phyloP scores from a whole-genome alignment of 768 basidiomycete species.

The Tricholoma bakamatsutake region DNA sequence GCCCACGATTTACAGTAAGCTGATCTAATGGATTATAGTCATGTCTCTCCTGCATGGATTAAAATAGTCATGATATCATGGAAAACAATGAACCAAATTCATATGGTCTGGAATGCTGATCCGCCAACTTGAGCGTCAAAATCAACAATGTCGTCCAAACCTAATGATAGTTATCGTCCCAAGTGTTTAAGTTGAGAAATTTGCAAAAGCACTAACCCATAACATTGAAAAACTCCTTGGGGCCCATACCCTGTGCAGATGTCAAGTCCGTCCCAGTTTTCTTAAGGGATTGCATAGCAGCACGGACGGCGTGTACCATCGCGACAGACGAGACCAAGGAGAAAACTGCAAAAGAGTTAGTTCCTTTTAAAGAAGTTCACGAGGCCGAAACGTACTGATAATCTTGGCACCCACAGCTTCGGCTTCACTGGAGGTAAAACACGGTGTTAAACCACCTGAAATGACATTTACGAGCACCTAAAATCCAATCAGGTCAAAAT shows the following conservation, averaged over 20 bases:
- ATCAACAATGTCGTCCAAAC: slow-evolving; percentile 46
- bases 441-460: slow-evolving; percentile 71
- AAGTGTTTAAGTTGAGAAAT: not conserved
- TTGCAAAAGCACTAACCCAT: slow-evolving; percentile 44
- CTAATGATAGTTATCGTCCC: slow-evolving; percentile 18
- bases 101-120: slow-evolving; percentile 49
- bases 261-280: slow-evolving; percentile 73
- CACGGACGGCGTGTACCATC: slow-evolving; percentile 70
- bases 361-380: not conserved
- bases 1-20: too few relatives aligned
- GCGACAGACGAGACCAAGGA: slow-evolving; percentile 73
- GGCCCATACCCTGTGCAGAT: slow-evolving; percentile 62
- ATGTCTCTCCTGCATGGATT: too few relatives aligned
- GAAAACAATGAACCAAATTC: slow-evolving; percentile 9
- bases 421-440: slow-evolving; percentile 64
- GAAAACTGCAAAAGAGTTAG: slow-evolving; percentile 44
- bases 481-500: not conserved
- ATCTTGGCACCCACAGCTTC: slow-evolving; percentile 70
- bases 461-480: slow-evolving; percentile 75
- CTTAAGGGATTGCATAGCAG: slow-evolving; percentile 70
- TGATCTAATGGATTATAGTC: too few relatives aligned
- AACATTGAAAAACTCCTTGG: slow-evolving; percentile 71
- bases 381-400: slow-evolving; percentile 47
- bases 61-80: too few relatives aligned
- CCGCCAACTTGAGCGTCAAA: slow-evolving; percentile 57